Base-by-base conservation (phyloP, 345 rosid genomes). In the Euphorbia tirucalli region DNA sequence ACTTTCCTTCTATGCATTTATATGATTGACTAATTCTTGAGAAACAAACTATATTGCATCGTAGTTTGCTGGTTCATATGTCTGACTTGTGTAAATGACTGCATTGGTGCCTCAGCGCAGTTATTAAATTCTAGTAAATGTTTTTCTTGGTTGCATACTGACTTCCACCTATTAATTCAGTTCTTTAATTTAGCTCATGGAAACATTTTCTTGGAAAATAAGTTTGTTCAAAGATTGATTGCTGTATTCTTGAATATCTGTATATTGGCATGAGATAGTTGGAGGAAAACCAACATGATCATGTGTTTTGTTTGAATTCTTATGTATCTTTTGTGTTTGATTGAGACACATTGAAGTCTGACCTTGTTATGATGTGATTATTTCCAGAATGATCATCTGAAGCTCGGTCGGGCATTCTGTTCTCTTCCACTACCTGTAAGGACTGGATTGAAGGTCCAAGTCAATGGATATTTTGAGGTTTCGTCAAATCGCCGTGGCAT, bases 401-500 rank as follows among this genome's bases (percentile, higher is more conserved):
- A 88, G 82, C 85, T 77, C 69, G 98, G 98, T 31, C 90, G 84
- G 43, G 98, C 98, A 54, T 93, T 91, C 80, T 93, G 98, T 82
- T 93, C 88, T 81, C 98, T 93, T 79, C 97, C 98, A 10, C 71
- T 93, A 78, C 98, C 98, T 70, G 93, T 93, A 71, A 88, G 85
- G 80, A 93, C 98, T 74, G 97, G 98, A 71, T 74, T 93, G 83
- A 79, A 79, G 27, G 96, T 91, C 72, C 97, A 93, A 79, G 85
- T 93, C 61, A 93, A 93, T 73, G 98, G 92, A 25, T 93, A 91
- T 81, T 93, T 93, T 88, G 98, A 93, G 82, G 96, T 93, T 73
- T 87, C 97, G 15, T 93, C 98, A 61, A 93, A 91, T 66, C 98
- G 98, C 59, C 97, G 98, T 55, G 97, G 97, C 75, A 93, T 93